Conservation (phyloP, 495 filamentous ascomycete genomes). For the Daldinia caldariorum region DNA sequence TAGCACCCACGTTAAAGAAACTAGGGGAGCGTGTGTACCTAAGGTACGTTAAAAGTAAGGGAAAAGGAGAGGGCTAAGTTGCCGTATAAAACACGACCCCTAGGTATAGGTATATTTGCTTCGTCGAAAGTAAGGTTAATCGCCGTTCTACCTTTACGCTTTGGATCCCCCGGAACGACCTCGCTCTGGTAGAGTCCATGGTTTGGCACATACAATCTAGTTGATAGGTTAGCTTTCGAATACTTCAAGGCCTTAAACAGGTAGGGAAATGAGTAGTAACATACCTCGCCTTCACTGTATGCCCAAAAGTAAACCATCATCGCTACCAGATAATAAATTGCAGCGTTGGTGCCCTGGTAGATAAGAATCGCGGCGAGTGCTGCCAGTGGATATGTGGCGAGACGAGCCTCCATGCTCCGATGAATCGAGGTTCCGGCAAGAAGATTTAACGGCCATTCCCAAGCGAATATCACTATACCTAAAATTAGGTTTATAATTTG, state of each 20-base stretch:
- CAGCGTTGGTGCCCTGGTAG: constrained; percentile 93
- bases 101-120: constrained; percentile 29
- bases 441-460: constrained; percentile 87
- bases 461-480: constrained; percentile 80
- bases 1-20: background rate
- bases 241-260: background rate
- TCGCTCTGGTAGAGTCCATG: constrained; percentile 63
- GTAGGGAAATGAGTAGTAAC: constrained; percentile 39
- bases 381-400: constrained; percentile 83
- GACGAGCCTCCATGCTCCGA: constrained; percentile 84
- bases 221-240: constrained; percentile 21
- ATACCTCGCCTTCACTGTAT: constrained; percentile 94
- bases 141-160: constrained; percentile 40
- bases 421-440: constrained; percentile 76
- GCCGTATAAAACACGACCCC: constrained; percentile 27
- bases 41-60: background rate
- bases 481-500: constrained; percentile 96
- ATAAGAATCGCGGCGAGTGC: constrained; percentile 78
- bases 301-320: constrained; percentile 95
- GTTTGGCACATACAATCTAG: constrained; percentile 61
- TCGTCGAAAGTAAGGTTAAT: constrained; percentile 18
- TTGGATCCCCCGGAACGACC: constrained; percentile 50
- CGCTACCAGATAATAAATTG: constrained; percentile 90
- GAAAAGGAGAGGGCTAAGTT: constrained; percentile 12
- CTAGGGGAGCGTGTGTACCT: constrained; percentile 3